These are phyloP conservation scores for Globisporangium camurandrum DNA, from an alignment of 352 stramenopile species.

Conservation along the genomic window DNA sequence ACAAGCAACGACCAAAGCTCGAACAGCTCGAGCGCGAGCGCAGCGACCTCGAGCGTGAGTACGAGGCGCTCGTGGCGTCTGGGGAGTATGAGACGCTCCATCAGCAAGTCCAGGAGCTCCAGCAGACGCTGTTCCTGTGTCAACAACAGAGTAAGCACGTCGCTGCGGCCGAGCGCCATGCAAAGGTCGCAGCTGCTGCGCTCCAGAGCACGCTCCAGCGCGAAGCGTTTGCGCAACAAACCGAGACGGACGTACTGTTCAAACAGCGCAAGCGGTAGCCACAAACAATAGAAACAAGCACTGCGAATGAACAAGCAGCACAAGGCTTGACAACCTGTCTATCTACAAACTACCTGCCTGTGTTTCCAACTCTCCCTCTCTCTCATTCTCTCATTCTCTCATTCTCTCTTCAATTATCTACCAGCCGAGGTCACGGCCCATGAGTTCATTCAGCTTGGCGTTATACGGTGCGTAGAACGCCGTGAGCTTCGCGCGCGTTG, in stretches of 20 bases:
- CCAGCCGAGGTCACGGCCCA: constrained; percentile 60
- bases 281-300: too few species aligned
- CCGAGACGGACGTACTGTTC: constrained; percentile 54
- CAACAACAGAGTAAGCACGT: constrained; percentile 43
- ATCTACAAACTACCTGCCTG: constrained; percentile 5
- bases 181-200: constrained; percentile 22
- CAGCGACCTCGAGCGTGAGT: constrained; percentile 20
- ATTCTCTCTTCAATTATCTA: constrained; percentile 6
- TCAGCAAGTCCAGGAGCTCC: constrained; percentile 51
- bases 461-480: constrained; percentile 85
- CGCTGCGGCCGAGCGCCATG: constrained; percentile 26
- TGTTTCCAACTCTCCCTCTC: constrained; percentile 9
- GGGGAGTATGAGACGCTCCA: constrained; percentile 44
- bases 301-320: too few species aligned
- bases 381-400: not conserved
- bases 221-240: constrained; percentile 46
- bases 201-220: constrained; percentile 26
- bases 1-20: constrained; percentile 32
- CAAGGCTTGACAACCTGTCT: too few species aligned
- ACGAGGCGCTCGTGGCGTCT: constrained; percentile 28
- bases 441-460: constrained; percentile 53
- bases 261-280: constrained; percentile 24
- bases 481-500: constrained; percentile 45
- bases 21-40: constrained; percentile 26
- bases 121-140: constrained; percentile 62